Base-by-base conservation (phyloP, 345 rosid species). In the Luvunga scandens region DNA sequence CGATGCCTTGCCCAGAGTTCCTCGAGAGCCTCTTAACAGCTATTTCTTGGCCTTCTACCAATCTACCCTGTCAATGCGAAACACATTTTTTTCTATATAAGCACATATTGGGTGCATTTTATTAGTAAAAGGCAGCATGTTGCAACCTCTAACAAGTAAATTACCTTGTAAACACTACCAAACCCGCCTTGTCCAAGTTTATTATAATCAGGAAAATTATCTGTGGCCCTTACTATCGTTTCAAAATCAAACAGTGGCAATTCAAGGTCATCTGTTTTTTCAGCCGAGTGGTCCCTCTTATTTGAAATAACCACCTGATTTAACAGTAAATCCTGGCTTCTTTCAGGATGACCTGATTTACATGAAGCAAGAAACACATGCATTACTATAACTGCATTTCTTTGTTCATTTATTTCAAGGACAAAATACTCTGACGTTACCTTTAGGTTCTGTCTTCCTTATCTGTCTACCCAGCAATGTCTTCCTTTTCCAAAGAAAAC, bases 151-250 rank as follows among this genome's bases (percentile, higher is more conserved):
- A 45, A 38, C 13, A 48, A 42, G 9, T 62, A 76, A 78, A 65
- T 82, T 90, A 95, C 97, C 97, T 85, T 89, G 84, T 95, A 90
- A 31, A 95, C 99, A 22, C 76, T 31, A 13, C 99, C 99, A 64
- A 93, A 91, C 21, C 97, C 94, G 6, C 97, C 97, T 75, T 87
- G 88, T 39, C 97, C 97, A 5, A 92, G 84, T 77, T 84, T 86
- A 67, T 88, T 86, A 50, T 83, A 81, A 4, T 85, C 86, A 6
- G 87, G 72, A 75, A 90, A 90, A 78, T 88, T 83, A 66, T 83
- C 27, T 0, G 93, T 90, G 12, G 93, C 91, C 10, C 50, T 69
- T 30, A 81, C 84, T 18, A 92, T 56, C 30, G 87, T 75, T 55
- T 66, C 78, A 77, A 92, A 86, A 84, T 88, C 90, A 50, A 88